Percentiles rank a stretch among this genome's conserved stretches.
phyloP scores from a whole-genome alignment of 352 stramenopile genomes.

The Phytophthora aleatoria region DNA sequence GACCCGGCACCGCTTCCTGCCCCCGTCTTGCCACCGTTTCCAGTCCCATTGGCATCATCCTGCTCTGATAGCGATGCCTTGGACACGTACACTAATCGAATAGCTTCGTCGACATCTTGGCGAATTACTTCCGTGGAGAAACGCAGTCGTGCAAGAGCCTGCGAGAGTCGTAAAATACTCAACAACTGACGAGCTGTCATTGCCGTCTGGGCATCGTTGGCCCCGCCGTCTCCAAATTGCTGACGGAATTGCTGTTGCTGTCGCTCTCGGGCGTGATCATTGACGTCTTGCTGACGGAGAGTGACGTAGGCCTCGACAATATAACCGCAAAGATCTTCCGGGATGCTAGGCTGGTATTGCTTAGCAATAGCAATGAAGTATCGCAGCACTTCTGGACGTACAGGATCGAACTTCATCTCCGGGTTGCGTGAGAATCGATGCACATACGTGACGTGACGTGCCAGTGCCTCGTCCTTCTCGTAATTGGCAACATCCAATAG shows the following conservation, averaged over 20 bases:
- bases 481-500: constrained; percentile 96
- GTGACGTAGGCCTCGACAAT: constrained; percentile 99
- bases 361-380: constrained; percentile 91
- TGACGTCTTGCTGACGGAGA: constrained; percentile 93
- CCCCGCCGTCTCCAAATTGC: constrained; percentile 44
- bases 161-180: constrained; percentile 97
- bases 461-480: constrained; percentile 91
- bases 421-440: constrained; percentile 91
- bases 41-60: constrained; percentile 58
- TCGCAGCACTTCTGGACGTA: constrained; percentile 91
- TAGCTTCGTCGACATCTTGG: constrained; percentile 98
- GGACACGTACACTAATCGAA: constrained; percentile 96
- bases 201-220: constrained; percentile 93
- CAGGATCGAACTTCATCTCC: constrained; percentile 91
- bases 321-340: constrained; percentile 95
- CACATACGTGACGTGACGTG: constrained; percentile 93
- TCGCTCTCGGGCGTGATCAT: constrained; percentile 78
- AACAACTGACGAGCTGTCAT: constrained; percentile 99
- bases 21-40: constrained; percentile 29
- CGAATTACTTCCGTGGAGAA: constrained; percentile 96
- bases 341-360: constrained; percentile 87
- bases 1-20: constrained; percentile 37
- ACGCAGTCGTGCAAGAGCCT: constrained; percentile 95
- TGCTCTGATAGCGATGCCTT: constrained; percentile 95
- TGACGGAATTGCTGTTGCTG: constrained; percentile 44